These are phyloP conservation scores for Xerocomellus intermedius DNA, from an alignment of 768 basidiomycete species.

Conservation along the genomic window DNA sequence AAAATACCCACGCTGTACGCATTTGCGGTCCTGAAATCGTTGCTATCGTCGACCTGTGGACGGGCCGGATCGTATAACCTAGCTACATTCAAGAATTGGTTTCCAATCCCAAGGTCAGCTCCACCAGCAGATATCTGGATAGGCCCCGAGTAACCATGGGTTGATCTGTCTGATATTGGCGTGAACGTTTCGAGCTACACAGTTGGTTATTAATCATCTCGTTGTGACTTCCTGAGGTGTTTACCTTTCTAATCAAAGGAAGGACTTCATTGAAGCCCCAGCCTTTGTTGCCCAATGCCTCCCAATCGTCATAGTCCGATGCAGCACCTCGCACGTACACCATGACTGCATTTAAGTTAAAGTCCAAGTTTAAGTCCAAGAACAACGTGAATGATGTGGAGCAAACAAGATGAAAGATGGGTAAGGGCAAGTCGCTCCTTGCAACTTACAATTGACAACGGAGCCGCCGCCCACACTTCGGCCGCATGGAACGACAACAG, in stretches of 20 bases:
- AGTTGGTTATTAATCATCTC: slow-evolving; percentile 40
- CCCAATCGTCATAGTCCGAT: slow-evolving; percentile 68
- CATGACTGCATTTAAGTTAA: slow-evolving; percentile 31
- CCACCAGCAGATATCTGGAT: slow-evolving; percentile 21
- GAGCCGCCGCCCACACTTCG: slow-evolving; percentile 63
- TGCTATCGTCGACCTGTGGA: slow-evolving; percentile 43
- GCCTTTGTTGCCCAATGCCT: slow-evolving; percentile 48
- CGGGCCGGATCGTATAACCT: slow-evolving; percentile 47
- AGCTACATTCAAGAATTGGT: slow-evolving; percentile 48
- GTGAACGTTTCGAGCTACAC: slow-evolving; percentile 44
- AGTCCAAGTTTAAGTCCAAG: neutral
- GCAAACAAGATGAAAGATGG: neutral
- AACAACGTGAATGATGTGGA: neutral
- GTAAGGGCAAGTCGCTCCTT: too few species aligned
- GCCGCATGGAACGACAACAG: slow-evolving; percentile 42
- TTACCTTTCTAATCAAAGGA: slow-evolving; percentile 57
- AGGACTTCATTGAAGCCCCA: slow-evolving; percentile 61
- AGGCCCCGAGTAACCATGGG: slow-evolving; percentile 38
- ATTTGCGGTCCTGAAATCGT: slow-evolving; percentile 37
- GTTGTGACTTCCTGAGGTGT: neutral
- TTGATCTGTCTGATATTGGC: slow-evolving; percentile 28
- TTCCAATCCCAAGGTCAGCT: slow-evolving; percentile 17
- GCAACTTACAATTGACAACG: slow-evolving; percentile 51
- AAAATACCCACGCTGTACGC: slow-evolving; percentile 24
- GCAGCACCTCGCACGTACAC: slow-evolving; percentile 59